Evolutionary conservation across 179 eudicot genomes (phyloP).

Genomic region (Silene noctiflora): DNA sequence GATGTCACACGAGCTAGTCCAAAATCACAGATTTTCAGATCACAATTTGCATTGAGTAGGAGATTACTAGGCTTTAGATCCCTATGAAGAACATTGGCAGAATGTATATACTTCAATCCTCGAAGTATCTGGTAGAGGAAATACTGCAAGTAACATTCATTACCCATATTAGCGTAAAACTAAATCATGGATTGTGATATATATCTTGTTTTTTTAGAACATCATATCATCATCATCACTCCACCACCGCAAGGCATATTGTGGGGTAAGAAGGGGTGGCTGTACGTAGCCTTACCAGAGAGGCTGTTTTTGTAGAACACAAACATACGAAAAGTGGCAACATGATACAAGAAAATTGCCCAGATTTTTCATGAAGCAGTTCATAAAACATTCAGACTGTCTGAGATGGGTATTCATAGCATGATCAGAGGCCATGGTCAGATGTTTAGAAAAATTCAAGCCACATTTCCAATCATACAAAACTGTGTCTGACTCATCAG

Average conservation of each 20-base stretch:
- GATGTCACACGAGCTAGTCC: slow-evolving; percentile 91
- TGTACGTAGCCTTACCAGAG: background rate
- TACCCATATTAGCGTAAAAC: background rate
- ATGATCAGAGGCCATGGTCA: background rate
- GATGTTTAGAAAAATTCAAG: background rate
- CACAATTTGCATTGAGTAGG: slow-evolving; percentile 83
- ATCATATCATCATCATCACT: background rate
- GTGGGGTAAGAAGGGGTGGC: background rate
- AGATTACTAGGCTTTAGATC: slow-evolving; percentile 89
- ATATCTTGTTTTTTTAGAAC: background rate
- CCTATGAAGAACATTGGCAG: slow-evolving; percentile 85
- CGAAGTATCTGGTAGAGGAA: slow-evolving; percentile 93
- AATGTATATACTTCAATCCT: slow-evolving; percentile 87
- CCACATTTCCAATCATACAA: background rate
- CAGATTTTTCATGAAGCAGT: slow-evolving; percentile 5
- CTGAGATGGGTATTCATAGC: background rate
- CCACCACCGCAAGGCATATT: background rate
- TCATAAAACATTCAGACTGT: background rate
- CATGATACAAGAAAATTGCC: background rate
- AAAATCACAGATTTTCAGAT: slow-evolving; percentile 83
- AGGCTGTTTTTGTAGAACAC: background rate
- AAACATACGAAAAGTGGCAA: background rate
- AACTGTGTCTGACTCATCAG: background rate
- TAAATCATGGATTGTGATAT: background rate
- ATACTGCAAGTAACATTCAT: slow-evolving; percentile 52